A percentile compares a stretch with the other conserved stretches of the same genome.
Evolutionary conservation across 306 rosid genomes (phyloP).

Genomic region (Amphicarpaea edgeworthii): DNA sequence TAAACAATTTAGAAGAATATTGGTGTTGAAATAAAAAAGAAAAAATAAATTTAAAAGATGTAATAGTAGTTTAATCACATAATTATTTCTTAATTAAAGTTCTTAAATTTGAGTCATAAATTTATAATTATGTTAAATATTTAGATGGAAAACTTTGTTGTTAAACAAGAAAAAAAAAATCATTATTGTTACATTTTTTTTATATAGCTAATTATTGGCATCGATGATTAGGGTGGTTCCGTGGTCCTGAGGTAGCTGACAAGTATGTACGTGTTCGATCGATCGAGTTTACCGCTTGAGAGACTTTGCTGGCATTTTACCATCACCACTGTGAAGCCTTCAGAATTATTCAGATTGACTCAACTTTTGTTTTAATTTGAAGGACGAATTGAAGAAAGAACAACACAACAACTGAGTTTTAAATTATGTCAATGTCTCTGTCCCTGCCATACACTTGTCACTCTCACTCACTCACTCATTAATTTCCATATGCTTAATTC

Average conservation of each 20-base stretch:
- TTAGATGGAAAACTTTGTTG: no score
- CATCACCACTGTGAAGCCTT: slow-evolving; percentile 31
- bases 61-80: no score
- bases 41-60: no score
- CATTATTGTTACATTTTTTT: no score
- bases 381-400: no score
- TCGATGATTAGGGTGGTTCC: not conserved
- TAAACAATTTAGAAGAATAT: no score
- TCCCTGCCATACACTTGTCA: slow-evolving; percentile 23
- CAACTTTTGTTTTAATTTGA: slow-evolving; percentile 13
- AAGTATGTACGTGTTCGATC: slow-evolving; percentile 24
- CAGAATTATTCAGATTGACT: slow-evolving; percentile 38
- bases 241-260: slow-evolving; percentile 35
- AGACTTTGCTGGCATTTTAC: slow-evolving; percentile 28
- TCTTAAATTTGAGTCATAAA: no score
- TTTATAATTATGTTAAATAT: no score
- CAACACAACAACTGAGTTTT: slow-evolving; percentile 33
- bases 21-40: no score
- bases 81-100: no score
- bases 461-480: not conserved
- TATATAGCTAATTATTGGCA: no score
- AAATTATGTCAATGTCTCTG: slow-evolving; percentile 19
- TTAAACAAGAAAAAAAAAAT: no score
- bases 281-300: slow-evolving; percentile 19
- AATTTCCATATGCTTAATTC: slow-evolving; percentile 2